Percentiles rank a stretch among this genome's conserved stretches.
These are phyloP conservation scores for Starmerella sp. DNA, from an alignment of 805 yeast species.

Conservation along the genomic window DNA sequence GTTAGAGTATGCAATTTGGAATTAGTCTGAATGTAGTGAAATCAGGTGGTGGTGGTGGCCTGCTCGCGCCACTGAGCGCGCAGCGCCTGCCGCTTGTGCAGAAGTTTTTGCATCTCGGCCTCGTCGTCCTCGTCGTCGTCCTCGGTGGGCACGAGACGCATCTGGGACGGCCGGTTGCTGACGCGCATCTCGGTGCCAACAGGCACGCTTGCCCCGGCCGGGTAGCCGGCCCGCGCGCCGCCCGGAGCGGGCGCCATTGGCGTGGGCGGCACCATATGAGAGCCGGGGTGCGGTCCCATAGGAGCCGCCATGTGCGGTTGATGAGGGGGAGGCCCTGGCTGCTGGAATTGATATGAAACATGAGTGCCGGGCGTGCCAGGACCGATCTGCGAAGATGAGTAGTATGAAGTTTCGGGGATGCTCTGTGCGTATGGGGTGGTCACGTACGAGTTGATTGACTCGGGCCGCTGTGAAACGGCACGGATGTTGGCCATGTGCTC, in stretches of 20 bases:
- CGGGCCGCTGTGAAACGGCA: conserved; percentile 22
- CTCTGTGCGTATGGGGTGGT: conserved; percentile 11
- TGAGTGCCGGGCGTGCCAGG: not conserved
- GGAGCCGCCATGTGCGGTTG: not conserved
- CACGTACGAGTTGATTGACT: conserved; percentile 10
- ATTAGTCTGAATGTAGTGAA: too few species aligned
- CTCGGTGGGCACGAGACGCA: conserved; percentile 17
- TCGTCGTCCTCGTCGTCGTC: conserved; percentile 19
- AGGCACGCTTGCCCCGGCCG: not conserved
- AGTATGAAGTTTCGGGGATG: conserved; percentile 24
- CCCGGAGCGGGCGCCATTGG: not conserved
- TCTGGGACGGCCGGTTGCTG: conserved; percentile 19
- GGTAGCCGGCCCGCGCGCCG: not conserved
- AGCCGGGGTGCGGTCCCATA: not conserved
- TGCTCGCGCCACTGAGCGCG: conserved; percentile 19
- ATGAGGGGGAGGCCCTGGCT: not conserved
- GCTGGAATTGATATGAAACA: not conserved
- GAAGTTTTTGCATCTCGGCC: conserved; percentile 19
- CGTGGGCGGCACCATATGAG: not conserved
- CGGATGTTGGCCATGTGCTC: not conserved
- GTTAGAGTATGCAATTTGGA: too few species aligned
- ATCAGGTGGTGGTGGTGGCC: not conserved
- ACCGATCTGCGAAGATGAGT: not conserved
- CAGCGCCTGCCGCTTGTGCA: conserved; percentile 19
- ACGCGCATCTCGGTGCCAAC: not conserved